Base-by-base conservation (phyloP, 495 filamentous ascomycete species). In the Aspergillus homomorphus region DNA sequence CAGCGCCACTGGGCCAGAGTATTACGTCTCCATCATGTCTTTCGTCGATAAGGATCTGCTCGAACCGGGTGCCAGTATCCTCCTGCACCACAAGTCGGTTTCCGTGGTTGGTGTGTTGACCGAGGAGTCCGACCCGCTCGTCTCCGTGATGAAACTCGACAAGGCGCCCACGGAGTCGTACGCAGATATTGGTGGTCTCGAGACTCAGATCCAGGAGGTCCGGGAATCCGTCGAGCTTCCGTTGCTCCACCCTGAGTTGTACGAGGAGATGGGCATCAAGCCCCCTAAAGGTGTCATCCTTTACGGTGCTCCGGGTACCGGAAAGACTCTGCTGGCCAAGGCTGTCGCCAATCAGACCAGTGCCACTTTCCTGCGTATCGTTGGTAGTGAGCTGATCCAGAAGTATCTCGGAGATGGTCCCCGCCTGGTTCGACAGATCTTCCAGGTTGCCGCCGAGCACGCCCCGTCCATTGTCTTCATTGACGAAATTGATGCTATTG, bases 211-310 rank as follows among this genome's bases (percentile, higher is more conserved):
- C 58, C 94, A 99, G 70, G 94, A 99, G 72, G 94, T 99, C 28
- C 83, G 94, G 58, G 94, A 99, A 74, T 92, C 94, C 12, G 94
- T 99, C 56, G 94, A 99, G 76, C 77, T 99, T 56, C 94, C 94
- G 9, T 81, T 99, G 51, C 84, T 99, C 59, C 94, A 99, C 69
- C 94, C 94, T 0, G 94, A 99, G 75, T 80, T 99, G 15, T 99
- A 99, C 73, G 94, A 99, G 74, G 94, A 99, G 77, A 99, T 99
- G 94, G 94, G 94, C 69, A 98, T 99, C 82, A 99, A 98, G 74
- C 93, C 94, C 23, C 94, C 94, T 33, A 99, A 99, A 82, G 94
- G 94, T 81, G 94, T 99, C 58, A 99, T 99, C 66, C 89, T 99
- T 33, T 99, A 99, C 75, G 94, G 94, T 76, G 91, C 90, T 4